Evolutionary conservation across 257 asterid genomes (phyloP).

Genomic region (Lavandula angustifolia): DNA sequence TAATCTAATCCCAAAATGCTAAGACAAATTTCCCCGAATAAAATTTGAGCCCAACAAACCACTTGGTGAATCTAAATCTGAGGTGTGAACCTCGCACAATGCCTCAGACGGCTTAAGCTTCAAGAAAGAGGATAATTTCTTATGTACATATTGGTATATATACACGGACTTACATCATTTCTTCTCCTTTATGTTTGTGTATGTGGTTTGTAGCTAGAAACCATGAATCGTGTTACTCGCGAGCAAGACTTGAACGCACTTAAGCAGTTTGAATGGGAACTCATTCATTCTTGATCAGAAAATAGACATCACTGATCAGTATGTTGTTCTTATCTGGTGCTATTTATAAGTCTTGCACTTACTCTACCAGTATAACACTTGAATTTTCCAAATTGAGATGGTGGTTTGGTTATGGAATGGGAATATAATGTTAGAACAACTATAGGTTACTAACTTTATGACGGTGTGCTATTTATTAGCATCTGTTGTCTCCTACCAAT

Average conservation of each 20-base stretch:
- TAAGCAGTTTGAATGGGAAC: background rate
- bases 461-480: background rate
- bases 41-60: no score
- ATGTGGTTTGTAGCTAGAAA: background rate
- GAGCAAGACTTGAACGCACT: background rate
- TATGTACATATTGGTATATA: no score
- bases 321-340: background rate
- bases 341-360: background rate
- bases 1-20: no score
- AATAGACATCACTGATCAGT: constrained; percentile 1
- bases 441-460: background rate
- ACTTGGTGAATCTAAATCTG: no score
- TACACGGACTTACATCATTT: no score
- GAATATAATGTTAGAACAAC: background rate
- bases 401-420: background rate
- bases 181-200: no score
- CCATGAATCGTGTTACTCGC: background rate
- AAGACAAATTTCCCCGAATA: no score
- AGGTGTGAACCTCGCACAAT: no score
- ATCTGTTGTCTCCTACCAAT: background rate
- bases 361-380: background rate
- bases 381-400: background rate
- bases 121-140: no score
- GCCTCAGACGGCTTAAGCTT: no score
- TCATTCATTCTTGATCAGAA: background rate